Base-by-base conservation (phyloP, 2,329 filamentous ascomycete species). In the Aureobasidium uvarum region DNA sequence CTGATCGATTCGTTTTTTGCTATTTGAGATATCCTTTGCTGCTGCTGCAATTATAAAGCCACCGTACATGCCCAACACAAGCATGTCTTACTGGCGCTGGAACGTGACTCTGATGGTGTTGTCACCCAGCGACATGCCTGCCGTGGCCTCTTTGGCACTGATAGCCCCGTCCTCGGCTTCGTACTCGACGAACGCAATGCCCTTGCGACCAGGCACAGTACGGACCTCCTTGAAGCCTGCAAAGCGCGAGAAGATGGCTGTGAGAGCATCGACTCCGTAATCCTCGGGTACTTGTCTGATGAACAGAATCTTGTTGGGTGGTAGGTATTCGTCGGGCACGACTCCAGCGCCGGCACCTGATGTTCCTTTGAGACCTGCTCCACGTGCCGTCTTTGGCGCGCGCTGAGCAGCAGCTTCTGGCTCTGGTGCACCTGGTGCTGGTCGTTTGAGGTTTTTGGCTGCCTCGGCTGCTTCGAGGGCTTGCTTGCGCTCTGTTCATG, bases 101-200 rank as follows among this genome's bases (percentile, higher is more conserved):
- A 96, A 99, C 16, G 95, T 97, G 69, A 99, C 93, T 80, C 95
- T 96, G 77, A 99, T 91, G 8, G 86, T 82, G 79, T 92, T 91
- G 20, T 87, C 87, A 62, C 89, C 90, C 71, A 99, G 81, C 28
- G 86, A 82, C 86, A 95, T 93, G 25, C 92, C 92, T 14, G 91
- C 89, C 38, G 92, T 96, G 69, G 89, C 92, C 82, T 98, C 94
- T 83, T 96, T 98, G 20, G 95, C 95, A 64, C 87, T 89, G 72
- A 96, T 96, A 33, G 95, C 93, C 48, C 91, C 92, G 55, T 88
- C 84, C 79, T 98, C 92, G 70, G 86, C 88, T 73, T 96, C 92
- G 79, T 98, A 99, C 78, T 99, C 95, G 67, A 97, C 92, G 77
- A 99, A 99, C 0, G 92, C 95, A 76, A 99, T 93, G 3, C 92